phyloP scores from a whole-genome alignment of 768 basidiomycete species.

The Rubroboletus pulcherrimus region DNA sequence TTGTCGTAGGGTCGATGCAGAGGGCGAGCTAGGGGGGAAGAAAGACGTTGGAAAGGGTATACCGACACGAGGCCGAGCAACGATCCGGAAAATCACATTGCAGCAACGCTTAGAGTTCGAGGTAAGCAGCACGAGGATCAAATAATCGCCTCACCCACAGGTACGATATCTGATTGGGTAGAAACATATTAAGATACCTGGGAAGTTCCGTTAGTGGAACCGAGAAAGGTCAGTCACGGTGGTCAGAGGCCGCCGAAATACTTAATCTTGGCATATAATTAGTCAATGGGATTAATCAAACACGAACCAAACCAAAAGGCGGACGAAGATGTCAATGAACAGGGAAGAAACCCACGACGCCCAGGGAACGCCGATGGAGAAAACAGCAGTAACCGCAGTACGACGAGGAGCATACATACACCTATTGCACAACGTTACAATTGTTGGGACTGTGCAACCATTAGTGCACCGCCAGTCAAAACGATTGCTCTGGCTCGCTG shows the following conservation, averaged over 20 bases:
- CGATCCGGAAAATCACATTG: neutral
- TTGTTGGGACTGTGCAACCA: no score
- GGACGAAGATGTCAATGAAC: no score
- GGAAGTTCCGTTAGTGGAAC: neutral
- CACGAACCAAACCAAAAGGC: no score
- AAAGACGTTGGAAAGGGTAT: neutral
- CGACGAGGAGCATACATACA: neutral
- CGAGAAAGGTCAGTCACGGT: neutral
- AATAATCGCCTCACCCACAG: neutral
- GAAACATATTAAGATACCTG: neutral
- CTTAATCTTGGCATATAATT: neutral
- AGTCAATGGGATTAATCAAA: neutral
- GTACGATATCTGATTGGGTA: neutral
- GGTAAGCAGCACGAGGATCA: neutral
- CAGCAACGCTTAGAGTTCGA: neutral
- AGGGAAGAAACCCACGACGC: no score
- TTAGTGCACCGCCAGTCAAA: no score
- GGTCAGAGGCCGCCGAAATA: neutral
- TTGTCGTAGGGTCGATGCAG: neutral
- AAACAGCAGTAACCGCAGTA: neutral
- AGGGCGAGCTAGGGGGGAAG: neutral
- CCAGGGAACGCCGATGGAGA: no score
- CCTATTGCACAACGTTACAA: neutral
- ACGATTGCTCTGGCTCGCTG: no score
- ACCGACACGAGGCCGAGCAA: neutral